Conservation (phyloP, 306 rosid genomes). For the Sesbania bispinosa region DNA sequence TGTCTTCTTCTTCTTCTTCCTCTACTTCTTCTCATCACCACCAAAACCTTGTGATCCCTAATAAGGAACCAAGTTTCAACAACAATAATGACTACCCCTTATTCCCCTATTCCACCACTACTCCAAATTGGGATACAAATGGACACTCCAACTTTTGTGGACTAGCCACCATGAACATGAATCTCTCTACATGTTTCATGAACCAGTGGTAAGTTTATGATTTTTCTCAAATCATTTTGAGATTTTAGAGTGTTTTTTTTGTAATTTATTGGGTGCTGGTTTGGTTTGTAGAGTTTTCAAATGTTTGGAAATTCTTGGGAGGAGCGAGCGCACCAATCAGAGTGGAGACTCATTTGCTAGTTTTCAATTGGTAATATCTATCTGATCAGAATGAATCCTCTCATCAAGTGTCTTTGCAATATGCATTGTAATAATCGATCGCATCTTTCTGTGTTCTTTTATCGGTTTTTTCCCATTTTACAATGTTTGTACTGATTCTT, state of each 20-base stretch:
- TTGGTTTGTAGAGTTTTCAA: slow-evolving; percentile 41
- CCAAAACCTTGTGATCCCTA: slow-evolving; percentile 41
- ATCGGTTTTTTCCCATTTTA: slow-evolving; percentile 36
- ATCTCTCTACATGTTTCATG: slow-evolving; percentile 39
- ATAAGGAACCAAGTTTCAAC: slow-evolving; percentile 40
- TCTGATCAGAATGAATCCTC: slow-evolving; percentile 31
- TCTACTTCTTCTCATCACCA: slow-evolving; percentile 19
- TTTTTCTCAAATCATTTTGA: background rate
- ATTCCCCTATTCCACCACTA: slow-evolving; percentile 46
- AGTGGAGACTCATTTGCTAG: slow-evolving; percentile 28
- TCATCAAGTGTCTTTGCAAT: slow-evolving; percentile 33
- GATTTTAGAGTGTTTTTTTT: background rate
- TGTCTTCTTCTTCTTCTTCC: slow-evolving; percentile 15
- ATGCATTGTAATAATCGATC: slow-evolving; percentile 39
- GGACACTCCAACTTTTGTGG: slow-evolving; percentile 33
- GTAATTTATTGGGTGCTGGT: background rate
- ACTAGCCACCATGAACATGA: slow-evolving; percentile 42
- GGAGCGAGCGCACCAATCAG: slow-evolving; percentile 34
- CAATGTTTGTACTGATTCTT: slow-evolving; percentile 37
- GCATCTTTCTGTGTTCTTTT: slow-evolving; percentile 32
- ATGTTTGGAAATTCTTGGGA: slow-evolving; percentile 40
- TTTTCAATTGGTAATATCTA: slow-evolving; percentile 30
- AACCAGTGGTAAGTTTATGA: slow-evolving; percentile 30
- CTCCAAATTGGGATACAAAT: slow-evolving; percentile 64
- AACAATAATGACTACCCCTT: slow-evolving; percentile 23